Conservation (phyloP, 306 rosid genomes). For the Citrullus colocynthis region DNA sequence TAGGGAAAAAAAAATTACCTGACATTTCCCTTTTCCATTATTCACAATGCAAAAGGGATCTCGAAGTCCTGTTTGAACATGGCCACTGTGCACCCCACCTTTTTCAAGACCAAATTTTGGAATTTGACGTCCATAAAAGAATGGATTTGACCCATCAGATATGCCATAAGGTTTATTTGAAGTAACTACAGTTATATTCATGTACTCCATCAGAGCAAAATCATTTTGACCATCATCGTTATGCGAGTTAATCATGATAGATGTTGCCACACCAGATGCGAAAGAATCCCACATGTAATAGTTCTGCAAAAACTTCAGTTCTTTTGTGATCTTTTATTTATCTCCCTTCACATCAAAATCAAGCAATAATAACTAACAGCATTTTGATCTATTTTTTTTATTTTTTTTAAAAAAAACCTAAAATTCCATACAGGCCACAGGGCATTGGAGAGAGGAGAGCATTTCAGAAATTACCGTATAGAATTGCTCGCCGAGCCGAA, state of each 20-base stretch:
- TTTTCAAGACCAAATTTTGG: conserved; percentile 47
- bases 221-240: conserved; percentile 49
- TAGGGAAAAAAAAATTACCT: conserved; percentile 28
- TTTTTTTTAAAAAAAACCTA: neutral
- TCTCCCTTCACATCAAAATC: conserved; percentile 1
- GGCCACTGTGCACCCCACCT: conserved; percentile 89
- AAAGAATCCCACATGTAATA: conserved; percentile 95
- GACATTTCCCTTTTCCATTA: conserved; percentile 69
- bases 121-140: conserved; percentile 37
- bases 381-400: neutral
- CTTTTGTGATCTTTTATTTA: conserved; percentile 10
- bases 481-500: conserved; percentile 56
- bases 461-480: conserved; percentile 35
- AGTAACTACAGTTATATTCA: conserved; percentile 77
- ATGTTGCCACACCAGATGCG: conserved; percentile 62
- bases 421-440: neutral
- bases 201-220: conserved; percentile 71
- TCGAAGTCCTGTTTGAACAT: conserved; percentile 60
- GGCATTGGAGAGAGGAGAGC: neutral
- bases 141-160: conserved; percentile 78
- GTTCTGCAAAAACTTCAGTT: conserved; percentile 33
- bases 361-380: neutral
- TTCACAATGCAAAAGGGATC: conserved; percentile 69
- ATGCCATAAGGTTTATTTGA: conserved; percentile 79
- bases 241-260: conserved; percentile 57